Evolutionary conservation across 139 green algal species (phyloP).

Genomic region (Mesotaenium endlicherianum): DNA sequence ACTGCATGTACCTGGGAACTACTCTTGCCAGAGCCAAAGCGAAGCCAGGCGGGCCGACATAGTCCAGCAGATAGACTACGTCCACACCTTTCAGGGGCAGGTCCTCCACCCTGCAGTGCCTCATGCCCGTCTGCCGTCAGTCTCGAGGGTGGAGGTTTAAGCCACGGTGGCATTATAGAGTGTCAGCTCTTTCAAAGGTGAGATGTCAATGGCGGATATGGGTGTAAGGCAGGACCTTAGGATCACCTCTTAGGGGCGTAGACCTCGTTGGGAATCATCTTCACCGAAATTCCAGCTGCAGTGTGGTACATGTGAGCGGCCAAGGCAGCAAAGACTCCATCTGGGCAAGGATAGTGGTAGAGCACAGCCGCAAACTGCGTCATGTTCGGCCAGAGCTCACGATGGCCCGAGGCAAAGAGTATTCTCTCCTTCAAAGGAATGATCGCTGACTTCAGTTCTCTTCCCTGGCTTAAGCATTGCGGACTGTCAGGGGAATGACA

Average conservation of each 20-base stretch:
- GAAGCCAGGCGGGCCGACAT: conserved; percentile 56
- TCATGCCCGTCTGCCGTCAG: background rate
- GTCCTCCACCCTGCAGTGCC: background rate
- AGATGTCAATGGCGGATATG: no score
- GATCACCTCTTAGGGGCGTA: conserved; percentile 22
- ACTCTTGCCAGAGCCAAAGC: conserved; percentile 32
- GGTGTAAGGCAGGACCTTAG: no score
- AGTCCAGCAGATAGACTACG: conserved; percentile 62
- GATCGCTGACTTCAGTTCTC: no score
- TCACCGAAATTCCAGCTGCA: background rate
- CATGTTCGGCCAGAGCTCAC: no score
- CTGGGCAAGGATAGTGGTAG: conserved; percentile 61
- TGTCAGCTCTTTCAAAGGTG: no score
- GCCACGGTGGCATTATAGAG: no score
- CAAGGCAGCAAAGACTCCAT: conserved; percentile 57
- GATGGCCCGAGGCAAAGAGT: no score
- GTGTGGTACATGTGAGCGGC: conserved; percentile 43
- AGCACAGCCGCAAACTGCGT: conserved; percentile 31
- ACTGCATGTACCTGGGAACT: conserved; percentile 4
- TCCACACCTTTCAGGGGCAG: conserved; percentile 20
- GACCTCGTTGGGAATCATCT: conserved; percentile 27
- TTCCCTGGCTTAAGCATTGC: no score
- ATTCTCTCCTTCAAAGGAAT: no score
- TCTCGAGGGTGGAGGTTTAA: background rate
- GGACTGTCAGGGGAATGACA: no score